Percentiles rank a stretch among this genome's conserved stretches.
Evolutionary conservation across 1,284 basidiomycete genomes (phyloP).

Genomic region (Exsudoporus floridanus): DNA sequence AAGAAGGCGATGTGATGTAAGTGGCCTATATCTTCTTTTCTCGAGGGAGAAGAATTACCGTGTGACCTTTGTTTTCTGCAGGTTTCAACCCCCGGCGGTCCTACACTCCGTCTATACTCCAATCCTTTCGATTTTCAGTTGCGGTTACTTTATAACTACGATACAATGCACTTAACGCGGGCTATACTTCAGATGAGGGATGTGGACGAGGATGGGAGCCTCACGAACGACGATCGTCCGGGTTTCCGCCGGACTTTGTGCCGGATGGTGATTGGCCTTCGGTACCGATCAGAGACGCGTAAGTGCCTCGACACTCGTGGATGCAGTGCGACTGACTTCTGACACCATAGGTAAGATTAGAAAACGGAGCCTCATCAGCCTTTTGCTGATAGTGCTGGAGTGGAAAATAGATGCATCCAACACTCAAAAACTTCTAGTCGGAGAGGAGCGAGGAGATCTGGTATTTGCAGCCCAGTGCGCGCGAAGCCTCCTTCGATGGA

Average conservation of each 20-base stretch:
- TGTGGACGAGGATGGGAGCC: accelerated
- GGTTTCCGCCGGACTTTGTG: slow-evolving; percentile 2
- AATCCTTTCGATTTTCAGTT: slow-evolving; percentile 3
- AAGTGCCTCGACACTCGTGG: not conserved
- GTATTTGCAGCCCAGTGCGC: too few species aligned
- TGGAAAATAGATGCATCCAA: too few species aligned
- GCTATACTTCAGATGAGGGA: not conserved
- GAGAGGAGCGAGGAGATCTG: too few species aligned
- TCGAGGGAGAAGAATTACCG: not conserved
- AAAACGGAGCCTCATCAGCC: not conserved
- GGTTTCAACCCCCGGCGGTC: slow-evolving; percentile 9
- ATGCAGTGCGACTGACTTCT: accelerated
- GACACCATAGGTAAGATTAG: not conserved
- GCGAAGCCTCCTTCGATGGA: too few species aligned
- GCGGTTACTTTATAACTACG: slow-evolving; percentile 15
- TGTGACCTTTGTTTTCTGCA: not conserved
- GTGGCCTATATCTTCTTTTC: not conserved
- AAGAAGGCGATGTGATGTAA: slow-evolving; percentile 12
- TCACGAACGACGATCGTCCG: slow-evolving; percentile 1
- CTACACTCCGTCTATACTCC: slow-evolving; percentile 9
- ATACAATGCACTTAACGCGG: slow-evolving; percentile 3
- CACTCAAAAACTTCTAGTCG: too few species aligned
- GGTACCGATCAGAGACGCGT: slow-evolving; percentile 7
- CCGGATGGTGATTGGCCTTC: slow-evolving; percentile 6
- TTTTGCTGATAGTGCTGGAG: not conserved